phyloP scores from a whole-genome alignment of 2,329 filamentous ascomycete genomes.

The Plectosphaerella sp. region DNA sequence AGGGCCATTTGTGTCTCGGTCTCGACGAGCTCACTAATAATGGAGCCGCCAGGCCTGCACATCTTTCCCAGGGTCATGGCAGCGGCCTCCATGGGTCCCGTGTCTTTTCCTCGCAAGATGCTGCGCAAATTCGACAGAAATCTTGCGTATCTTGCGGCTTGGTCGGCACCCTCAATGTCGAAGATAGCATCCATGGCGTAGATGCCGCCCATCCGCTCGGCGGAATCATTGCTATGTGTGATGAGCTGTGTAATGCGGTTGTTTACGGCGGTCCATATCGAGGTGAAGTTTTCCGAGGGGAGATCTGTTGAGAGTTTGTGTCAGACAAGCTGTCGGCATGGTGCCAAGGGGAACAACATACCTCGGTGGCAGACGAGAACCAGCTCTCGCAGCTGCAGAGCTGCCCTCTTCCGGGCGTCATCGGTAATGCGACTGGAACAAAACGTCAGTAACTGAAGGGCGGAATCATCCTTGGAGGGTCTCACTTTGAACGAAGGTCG shows the following conservation, averaged over 20 bases:
- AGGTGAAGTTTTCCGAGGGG: conserved; percentile 69
- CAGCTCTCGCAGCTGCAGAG: conserved; percentile 49
- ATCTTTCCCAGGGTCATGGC: conserved; percentile 86
- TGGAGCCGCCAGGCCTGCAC: conserved; percentile 84
- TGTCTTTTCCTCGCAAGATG: conserved; percentile 86
- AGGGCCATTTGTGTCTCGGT: conserved; percentile 94
- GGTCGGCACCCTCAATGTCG: conserved; percentile 93
- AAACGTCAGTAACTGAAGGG: neutral
- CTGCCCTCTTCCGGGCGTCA: conserved; percentile 47
- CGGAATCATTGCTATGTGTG: conserved; percentile 78
- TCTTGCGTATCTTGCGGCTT: conserved; percentile 86
- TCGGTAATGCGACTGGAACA: conserved; percentile 24
- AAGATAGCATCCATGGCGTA: conserved; percentile 89
- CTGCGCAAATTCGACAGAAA: conserved; percentile 88
- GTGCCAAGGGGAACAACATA: conserved; percentile 19
- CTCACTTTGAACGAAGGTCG: conserved; percentile 51
- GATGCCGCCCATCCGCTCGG: conserved; percentile 86
- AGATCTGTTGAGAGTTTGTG: conserved; percentile 52
- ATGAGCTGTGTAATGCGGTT: conserved; percentile 62
- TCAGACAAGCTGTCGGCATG: neutral
- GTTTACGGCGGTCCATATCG: conserved; percentile 53
- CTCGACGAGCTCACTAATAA: conserved; percentile 94
- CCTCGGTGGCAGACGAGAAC: conserved; percentile 53
- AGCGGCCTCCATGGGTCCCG: conserved; percentile 83
- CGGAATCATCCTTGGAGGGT: neutral